phyloP scores from a whole-genome alignment of 352 stramenopile genomes.

The Blastocystis sp. region DNA sequence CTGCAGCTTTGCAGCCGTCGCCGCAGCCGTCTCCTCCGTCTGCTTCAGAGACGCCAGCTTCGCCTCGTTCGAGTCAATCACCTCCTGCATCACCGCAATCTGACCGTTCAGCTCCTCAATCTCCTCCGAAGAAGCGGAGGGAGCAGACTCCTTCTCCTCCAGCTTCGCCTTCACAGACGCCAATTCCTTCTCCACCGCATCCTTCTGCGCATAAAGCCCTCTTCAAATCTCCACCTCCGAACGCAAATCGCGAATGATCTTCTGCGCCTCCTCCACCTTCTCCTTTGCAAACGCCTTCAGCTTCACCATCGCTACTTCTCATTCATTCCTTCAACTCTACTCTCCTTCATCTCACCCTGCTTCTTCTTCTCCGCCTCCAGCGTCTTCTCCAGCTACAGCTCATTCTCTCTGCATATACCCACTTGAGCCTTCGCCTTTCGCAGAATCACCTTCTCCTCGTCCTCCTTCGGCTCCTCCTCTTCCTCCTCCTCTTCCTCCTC shows the following conservation, averaged over 20 bases:
- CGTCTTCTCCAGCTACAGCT: background rate
- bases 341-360: background rate
- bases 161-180: background rate
- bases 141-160: background rate
- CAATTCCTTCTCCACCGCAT: background rate
- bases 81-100: slow-evolving; percentile 45
- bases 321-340: background rate
- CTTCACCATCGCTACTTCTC: background rate
- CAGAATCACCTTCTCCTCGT: background rate
- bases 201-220: background rate
- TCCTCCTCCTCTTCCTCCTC: slow-evolving; percentile 34
- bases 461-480: background rate
- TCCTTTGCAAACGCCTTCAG: slow-evolving; percentile 29
- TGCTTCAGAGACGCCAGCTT: background rate
- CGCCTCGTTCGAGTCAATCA: slow-evolving; percentile 30
- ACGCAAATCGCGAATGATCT: background rate
- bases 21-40: background rate
- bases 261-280: slow-evolving; percentile 32
- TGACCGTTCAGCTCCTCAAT: slow-evolving; percentile 45
- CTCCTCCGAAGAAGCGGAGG: background rate
- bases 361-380: background rate
- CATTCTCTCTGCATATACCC: background rate
- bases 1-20: background rate
- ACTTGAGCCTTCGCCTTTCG: background rate
- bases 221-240: background rate